A percentile compares a stretch with the other conserved stretches of the same genome.
phyloP scores from a whole-genome alignment of 140 eudicot genomes.

The Erigeron philadelphicus region DNA sequence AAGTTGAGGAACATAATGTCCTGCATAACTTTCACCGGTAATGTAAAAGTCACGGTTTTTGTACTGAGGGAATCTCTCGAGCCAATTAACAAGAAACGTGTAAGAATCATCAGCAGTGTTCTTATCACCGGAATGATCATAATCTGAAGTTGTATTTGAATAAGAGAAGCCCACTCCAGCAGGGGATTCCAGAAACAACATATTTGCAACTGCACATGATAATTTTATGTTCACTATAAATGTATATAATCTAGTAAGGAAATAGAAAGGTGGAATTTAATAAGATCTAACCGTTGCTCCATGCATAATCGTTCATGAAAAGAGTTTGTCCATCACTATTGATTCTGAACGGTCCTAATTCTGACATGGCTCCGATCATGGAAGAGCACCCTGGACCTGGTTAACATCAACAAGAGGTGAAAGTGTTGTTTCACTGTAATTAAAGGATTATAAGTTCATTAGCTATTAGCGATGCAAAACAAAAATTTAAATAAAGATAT shows the following conservation, averaged over 20 bases:
- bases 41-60: constrained; percentile 32
- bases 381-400: constrained; percentile 40
- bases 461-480: background rate
- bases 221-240: no score
- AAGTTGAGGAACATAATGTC: constrained; percentile 36
- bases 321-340: constrained; percentile 31
- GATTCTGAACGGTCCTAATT: constrained; percentile 34
- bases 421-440: background rate
- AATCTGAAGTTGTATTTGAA: constrained; percentile 6
- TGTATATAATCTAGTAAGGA: no score
- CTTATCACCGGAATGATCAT: constrained; percentile 28
- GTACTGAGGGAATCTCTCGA: constrained; percentile 34
- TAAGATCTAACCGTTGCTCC: constrained; percentile 21
- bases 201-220: constrained; percentile 11
- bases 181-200: background rate
- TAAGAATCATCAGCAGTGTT: constrained; percentile 32
- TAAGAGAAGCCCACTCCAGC: background rate
- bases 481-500: background rate
- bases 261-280: no score
- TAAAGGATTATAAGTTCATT: no score
- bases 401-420: background rate
- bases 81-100: constrained; percentile 30
- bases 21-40: constrained; percentile 34
- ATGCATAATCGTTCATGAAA: constrained; percentile 26
- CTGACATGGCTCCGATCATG: constrained; percentile 32